Evolutionary conservation across 2,329 filamentous ascomycete species (phyloP).

Genomic region (Madurella fahalii): DNA sequence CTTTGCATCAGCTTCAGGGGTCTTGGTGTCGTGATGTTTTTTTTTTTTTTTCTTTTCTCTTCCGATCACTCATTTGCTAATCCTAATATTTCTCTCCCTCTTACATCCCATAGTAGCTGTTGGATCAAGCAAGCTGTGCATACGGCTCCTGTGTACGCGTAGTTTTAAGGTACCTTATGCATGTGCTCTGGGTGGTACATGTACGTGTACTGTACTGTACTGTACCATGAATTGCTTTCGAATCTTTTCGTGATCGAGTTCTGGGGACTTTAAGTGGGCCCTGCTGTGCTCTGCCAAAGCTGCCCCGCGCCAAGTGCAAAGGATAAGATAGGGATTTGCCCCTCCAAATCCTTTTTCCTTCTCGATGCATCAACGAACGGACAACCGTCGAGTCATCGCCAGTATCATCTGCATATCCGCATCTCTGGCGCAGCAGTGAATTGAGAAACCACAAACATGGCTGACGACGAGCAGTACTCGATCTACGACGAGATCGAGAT

Average conservation of each 20-base stretch:
- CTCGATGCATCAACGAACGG: neutral
- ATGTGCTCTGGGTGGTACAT: constrained; percentile 1
- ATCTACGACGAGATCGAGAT: constrained; percentile 99
- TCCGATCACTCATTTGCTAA: constrained; percentile 2
- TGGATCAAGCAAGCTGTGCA: neutral
- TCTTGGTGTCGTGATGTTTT: neutral
- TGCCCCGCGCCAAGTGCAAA: constrained; percentile 13
- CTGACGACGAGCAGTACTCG: constrained; percentile 57
- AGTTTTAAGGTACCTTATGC: constrained; percentile 13
- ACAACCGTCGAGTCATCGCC: neutral
- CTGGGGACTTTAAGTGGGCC: neutral
- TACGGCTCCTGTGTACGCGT: neutral
- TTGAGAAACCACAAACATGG: constrained; percentile 39
- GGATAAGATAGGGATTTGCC: constrained; percentile 13
- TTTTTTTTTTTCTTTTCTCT: neutral
- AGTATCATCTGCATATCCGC: neutral
- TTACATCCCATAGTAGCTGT: neutral
- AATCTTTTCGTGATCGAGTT: no score
- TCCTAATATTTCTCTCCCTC: neutral
- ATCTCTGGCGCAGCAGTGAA: neutral
- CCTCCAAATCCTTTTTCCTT: constrained; percentile 15
- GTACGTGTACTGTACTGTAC: neutral
- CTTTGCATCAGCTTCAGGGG: neutral
- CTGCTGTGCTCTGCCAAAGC: neutral
- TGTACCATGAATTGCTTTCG: neutral